Base-by-base conservation (phyloP, 192 early-diverging fungal genomes). In the Coemansia sp. region DNA sequence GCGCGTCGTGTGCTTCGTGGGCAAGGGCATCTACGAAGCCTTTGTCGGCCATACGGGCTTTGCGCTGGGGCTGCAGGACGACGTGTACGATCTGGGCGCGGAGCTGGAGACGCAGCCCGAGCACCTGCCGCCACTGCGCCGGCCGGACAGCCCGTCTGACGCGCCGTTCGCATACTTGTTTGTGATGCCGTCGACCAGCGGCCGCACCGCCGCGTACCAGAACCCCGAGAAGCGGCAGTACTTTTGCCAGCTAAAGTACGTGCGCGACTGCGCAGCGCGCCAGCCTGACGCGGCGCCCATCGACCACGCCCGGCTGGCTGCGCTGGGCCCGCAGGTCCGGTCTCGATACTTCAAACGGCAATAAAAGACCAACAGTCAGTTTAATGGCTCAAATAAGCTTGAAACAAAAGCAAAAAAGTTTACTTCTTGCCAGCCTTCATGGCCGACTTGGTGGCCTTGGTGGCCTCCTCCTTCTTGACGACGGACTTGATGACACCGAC, bases 401-500 rank as follows among this genome's bases (percentile, higher is more conserved):
- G n/a, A 22, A 25, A 25, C 40, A 8, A 17, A 14, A 34, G 31
- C 6, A 25, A 23, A 39, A n/a, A 12, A 52, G 22, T 59, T 86
- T 90, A 90, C 71, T 90, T 90, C 86, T 90, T 90, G 62, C 72
- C 63, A 64, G 82, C 86, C 80, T 88, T 89, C 60, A 48, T 75
- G 55, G 82, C 87, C 54, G 87, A 81, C 80, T 89, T 88, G 82
- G 87, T 87, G 72, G 75, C 74, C 84, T 90, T 90, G 61, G 31
- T 19, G 36, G 77, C 25, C 72, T 88, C 87, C 30, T 89, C 90
- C 60, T 82, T 82, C 83, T 93, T 93, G 66, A 86, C 83, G 53
- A 93, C 91, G 56, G 70, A 35, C 88, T 96, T 96, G 81, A 96
- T 90, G 81, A 96, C 89, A 84, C 93, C 93, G 70, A 95, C 91